Base-by-base conservation (phyloP, 805 yeast genomes). In the Yamadazyma nakazawae region DNA sequence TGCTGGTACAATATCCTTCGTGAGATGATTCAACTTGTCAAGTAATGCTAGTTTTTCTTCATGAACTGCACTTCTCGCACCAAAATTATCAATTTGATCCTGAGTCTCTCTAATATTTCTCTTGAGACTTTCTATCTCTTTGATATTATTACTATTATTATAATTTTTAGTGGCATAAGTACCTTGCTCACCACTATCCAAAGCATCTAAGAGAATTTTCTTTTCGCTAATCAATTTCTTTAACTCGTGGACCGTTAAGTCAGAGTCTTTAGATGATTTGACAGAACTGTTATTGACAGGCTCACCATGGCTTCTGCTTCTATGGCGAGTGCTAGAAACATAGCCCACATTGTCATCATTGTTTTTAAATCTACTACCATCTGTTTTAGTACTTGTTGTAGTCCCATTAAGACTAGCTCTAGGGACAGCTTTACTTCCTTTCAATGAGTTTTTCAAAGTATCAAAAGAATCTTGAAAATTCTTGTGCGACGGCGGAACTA, bases 401-500 rank as follows among this genome's bases (percentile, higher is more conserved):
- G 53, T 68, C 11, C 24, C 16, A 66, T 50, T 60, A 13, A 54
- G 43, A 19, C 51, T 53, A 3, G 56, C 44, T 12, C 55, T 47
- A 11, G 53, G 34, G 0, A 57, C 46, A 10, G 56, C 45, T 40
- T 55, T 67, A 43, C 70, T 69, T 13, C 68, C 67, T 48, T 72
- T 76, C 56, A 87, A 68, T 37, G 79, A 77, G 46, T 82, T 78
- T 65, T 91, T 92, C 63, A 90, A 80, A 43, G 81, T 79, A 57
- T 76, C 76, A 62, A 85, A 78, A 13, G 85, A 78, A 54, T 84
- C 88, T 52, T 86, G 84, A 49, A 94, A 68, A 49, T 85, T 75
- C 57, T 82, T 81, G 34, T 85, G 78, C 7, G 96, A 85, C 2
- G 96, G 95, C 7, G 99, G 98, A 26, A 90, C 71, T 53, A 92